Evolutionary conservation across 2,329 filamentous ascomycete species (phyloP).

Genomic region (Sporothrix sp.): DNA sequence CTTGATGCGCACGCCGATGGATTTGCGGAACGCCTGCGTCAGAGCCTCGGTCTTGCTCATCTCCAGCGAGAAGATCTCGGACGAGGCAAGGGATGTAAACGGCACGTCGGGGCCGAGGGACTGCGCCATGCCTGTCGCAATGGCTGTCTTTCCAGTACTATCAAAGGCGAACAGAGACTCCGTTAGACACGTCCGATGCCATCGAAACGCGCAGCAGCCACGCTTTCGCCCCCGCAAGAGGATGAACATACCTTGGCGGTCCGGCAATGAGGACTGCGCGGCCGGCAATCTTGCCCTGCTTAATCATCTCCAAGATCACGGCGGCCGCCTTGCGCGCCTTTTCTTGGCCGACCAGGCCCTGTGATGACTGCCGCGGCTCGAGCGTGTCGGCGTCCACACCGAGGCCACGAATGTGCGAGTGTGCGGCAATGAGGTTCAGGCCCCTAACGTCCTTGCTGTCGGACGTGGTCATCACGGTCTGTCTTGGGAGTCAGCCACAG

Average conservation of each 20-base stretch:
- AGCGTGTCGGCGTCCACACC: conserved; percentile 88
- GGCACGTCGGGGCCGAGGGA: conserved; percentile 89
- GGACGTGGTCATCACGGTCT: conserved; percentile 68
- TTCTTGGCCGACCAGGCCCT: conserved; percentile 91
- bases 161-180: background rate
- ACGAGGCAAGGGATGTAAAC: conserved; percentile 90
- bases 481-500: conserved; percentile 1
- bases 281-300: conserved; percentile 96
- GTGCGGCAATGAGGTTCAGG: conserved; percentile 93
- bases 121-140: conserved; percentile 98
- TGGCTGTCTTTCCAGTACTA: conserved; percentile 95
- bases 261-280: conserved; percentile 90
- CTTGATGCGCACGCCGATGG: conserved; percentile 95
- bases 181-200: background rate
- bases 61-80: conserved; percentile 96
- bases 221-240: no score
- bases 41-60: conserved; percentile 99
- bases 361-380: conserved; percentile 73
- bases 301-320: conserved; percentile 96
- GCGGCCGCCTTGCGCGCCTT: conserved; percentile 95
- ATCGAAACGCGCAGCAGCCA: no score
- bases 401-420: conserved; percentile 94
- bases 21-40: conserved; percentile 97
- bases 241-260: conserved; percentile 67
- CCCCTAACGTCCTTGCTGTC: conserved; percentile 94